phyloP scores from a whole-genome alignment of 2,329 filamentous ascomycete genomes.

The Periconia sp. region DNA sequence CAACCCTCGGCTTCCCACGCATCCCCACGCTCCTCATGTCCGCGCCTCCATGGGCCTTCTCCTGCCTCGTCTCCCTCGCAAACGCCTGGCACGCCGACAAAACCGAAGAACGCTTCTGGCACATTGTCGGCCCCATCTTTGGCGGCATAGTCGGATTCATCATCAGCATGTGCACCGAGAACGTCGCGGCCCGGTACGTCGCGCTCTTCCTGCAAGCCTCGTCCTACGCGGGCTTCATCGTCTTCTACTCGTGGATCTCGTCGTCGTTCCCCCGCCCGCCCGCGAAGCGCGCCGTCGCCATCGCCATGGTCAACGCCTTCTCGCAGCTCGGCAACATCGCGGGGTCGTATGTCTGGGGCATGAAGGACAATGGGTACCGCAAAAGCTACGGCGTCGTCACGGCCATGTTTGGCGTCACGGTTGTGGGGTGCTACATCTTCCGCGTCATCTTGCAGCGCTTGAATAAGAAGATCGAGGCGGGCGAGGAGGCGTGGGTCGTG shows the following conservation, averaged over 20 bases:
- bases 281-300: conserved; percentile 62
- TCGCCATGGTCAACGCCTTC: conserved; percentile 61
- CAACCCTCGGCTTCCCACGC: conserved; percentile 42
- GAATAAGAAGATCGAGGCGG: conserved; percentile 38
- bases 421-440: conserved; percentile 51
- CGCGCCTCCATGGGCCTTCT: conserved; percentile 54
- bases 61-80: conserved; percentile 50
- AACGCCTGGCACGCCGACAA: conserved; percentile 57
- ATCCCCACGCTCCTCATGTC: conserved; percentile 42
- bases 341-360: conserved; percentile 64
- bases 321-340: conserved; percentile 47
- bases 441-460: conserved; percentile 26
- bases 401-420: conserved; percentile 64
- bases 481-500: conserved; percentile 29
- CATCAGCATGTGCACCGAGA: conserved; percentile 34
- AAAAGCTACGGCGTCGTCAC: conserved; percentile 67
- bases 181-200: conserved; percentile 36
- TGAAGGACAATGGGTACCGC: conserved; percentile 62
- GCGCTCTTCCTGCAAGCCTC: conserved; percentile 38
- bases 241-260: conserved; percentile 42
- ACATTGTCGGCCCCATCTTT: conserved; percentile 51
- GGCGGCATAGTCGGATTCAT: conserved; percentile 49
- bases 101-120: conserved; percentile 54
- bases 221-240: conserved; percentile 45
- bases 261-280: conserved; percentile 55